Evolutionary conservation across 2,329 filamentous ascomycete genomes (phyloP).

Genomic region (Ophiostoma sp.): DNA sequence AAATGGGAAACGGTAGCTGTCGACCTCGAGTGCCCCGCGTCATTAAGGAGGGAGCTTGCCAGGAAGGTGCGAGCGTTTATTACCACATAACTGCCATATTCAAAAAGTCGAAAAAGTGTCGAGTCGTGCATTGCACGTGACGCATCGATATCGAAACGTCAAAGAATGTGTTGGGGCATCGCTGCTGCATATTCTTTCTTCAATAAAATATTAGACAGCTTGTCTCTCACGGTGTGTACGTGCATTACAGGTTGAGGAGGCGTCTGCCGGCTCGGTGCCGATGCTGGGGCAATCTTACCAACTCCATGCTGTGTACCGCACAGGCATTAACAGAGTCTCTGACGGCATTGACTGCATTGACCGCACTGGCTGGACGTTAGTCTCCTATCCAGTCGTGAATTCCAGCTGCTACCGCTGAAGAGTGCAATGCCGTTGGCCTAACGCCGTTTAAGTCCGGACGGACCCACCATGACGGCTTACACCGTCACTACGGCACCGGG

Average conservation of each 20-base stretch:
- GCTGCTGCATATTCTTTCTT: neutral
- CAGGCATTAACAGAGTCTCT: neutral
- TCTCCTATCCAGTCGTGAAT: neutral
- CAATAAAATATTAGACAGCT: neutral
- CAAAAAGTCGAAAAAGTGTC: neutral
- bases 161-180: neutral
- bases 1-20: neutral
- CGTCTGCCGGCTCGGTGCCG: conserved; percentile 7
- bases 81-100: neutral
- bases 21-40: neutral
- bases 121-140: neutral
- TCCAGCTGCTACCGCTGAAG: neutral
- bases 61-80: neutral
- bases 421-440: conserved; percentile 11
- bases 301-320: neutral
- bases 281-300: neutral
- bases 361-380: no score
- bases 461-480: neutral
- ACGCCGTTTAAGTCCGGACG: conserved; percentile 1
- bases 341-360: neutral
- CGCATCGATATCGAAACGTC: neutral
- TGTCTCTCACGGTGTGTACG: neutral
- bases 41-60: neutral
- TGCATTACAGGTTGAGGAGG: no score
- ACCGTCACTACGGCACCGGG: neutral